Evolutionary conservation across 805 yeast genomes (phyloP).

Genomic region (Myxozyma kluyveri): DNA sequence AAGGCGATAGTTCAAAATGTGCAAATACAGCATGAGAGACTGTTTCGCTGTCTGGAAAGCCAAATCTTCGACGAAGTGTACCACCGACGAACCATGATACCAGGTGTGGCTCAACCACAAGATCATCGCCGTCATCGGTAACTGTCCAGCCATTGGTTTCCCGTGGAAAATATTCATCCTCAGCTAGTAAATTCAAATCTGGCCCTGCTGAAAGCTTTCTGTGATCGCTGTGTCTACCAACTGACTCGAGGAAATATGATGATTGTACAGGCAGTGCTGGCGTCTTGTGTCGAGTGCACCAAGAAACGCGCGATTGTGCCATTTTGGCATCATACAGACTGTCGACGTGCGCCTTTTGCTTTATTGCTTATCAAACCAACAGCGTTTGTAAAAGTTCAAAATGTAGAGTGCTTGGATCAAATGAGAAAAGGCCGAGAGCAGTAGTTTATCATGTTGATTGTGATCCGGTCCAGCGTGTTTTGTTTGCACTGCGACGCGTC

Average conservation of each 20-base stretch:
- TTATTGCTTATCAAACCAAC: too few relatives aligned
- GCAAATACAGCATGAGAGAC: constrained; percentile 64
- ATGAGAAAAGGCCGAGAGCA: too few relatives aligned
- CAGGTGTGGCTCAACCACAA: constrained; percentile 41
- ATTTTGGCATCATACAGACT: too few relatives aligned
- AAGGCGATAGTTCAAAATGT: constrained; percentile 40
- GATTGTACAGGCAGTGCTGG: neutral
- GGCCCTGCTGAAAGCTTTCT: too few relatives aligned
- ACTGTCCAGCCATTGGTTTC: neutral
- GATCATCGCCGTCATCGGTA: constrained; percentile 34
- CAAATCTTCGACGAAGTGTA: constrained; percentile 48
- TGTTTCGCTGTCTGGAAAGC: constrained; percentile 45
- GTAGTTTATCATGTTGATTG: too few relatives aligned
- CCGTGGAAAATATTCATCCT: neutral
- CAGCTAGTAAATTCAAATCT: neutral
- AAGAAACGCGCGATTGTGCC: neutral
- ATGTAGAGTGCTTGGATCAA: too few relatives aligned
- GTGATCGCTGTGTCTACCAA: neutral
- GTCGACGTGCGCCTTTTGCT: too few relatives aligned
- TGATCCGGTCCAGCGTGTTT: too few relatives aligned
- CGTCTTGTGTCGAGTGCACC: neutral
- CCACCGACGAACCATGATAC: constrained; percentile 54
- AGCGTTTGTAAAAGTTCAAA: too few relatives aligned
- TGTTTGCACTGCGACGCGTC: too few relatives aligned
- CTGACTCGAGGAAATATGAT: neutral